Conservation (phyloP, 495 filamentous ascomycete genomes). For the Lasiosphaeria miniovina region DNA sequence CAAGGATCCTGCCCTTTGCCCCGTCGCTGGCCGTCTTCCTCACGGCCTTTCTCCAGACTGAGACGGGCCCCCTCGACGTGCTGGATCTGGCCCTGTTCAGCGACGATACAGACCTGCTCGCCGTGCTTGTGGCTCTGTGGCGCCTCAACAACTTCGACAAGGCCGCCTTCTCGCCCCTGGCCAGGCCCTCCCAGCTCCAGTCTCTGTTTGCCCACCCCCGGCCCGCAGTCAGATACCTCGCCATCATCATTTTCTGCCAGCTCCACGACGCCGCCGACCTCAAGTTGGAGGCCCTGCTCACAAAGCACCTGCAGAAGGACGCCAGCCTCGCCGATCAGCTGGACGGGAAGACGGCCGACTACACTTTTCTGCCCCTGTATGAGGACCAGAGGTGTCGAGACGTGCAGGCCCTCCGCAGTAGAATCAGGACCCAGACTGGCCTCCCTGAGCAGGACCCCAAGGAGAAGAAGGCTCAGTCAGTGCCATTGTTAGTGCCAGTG, state of each 20-base stretch:
- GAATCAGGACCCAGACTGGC: conserved; percentile 30
- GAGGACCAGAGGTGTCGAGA: conserved; percentile 58
- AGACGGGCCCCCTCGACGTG: conserved; percentile 4
- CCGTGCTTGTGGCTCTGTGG: conserved; percentile 65
- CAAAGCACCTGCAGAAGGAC: conserved; percentile 57
- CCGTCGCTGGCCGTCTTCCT: conserved; percentile 63
- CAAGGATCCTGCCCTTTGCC: conserved; percentile 73
- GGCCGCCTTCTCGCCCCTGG: conserved; percentile 56
- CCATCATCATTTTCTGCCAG: conserved; percentile 72
- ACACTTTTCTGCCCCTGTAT: conserved; percentile 77
- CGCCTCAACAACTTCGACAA: conserved; percentile 74
- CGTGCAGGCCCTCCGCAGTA: conserved; percentile 36
- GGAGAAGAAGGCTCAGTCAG: no score
- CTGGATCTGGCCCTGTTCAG: conserved; percentile 22
- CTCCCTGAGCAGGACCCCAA: conserved; percentile 13
- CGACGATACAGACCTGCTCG: conserved; percentile 32
- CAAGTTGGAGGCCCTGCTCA: conserved; percentile 67
- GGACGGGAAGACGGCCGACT: conserved; percentile 78
- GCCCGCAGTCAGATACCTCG: conserved; percentile 68
- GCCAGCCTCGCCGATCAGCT: conserved; percentile 60
- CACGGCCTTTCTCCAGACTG: conserved; percentile 13
- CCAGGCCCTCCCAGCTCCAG: conserved; percentile 65
- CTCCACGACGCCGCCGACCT: conserved; percentile 79
- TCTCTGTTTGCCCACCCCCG: conserved; percentile 61
- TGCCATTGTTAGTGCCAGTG: conserved; percentile 18